Base-by-base conservation (phyloP, 2,329 filamentous ascomycete genomes). In the Mycosphaerelloides madeirae region DNA sequence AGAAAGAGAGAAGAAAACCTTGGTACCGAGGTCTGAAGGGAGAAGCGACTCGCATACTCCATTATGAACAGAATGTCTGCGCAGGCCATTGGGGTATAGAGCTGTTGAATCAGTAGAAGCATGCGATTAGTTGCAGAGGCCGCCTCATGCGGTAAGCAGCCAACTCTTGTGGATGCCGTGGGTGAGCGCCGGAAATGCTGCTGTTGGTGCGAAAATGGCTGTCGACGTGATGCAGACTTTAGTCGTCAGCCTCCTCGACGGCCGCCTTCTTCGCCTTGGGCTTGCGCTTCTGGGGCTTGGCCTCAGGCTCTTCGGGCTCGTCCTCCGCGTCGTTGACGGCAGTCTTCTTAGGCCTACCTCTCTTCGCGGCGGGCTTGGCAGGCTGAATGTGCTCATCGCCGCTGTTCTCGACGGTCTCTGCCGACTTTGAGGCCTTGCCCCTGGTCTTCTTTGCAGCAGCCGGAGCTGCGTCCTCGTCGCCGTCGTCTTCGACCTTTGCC, bases 321-420 rank as follows among this genome's bases (percentile, higher is more conserved):
- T 6, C 22, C 22, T 25, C 22, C 22, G 5, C 22, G 46, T 9
- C 55, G 54, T 3, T 55, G 56, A 32, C 43, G 11, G 44, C 47
- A n/a, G 52, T 51, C 43, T 59, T 59, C 56, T 63, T 65, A 33
- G 56, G 52, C 43, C 57, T 57, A 29, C 31, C 38, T 31, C 63
- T 67, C 49, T 66, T 66, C 14, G 56, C 57, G 25, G 65, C 62
- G 31, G 65, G 49, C 37, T 60, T 50, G n/a, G 48, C 41, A 16
- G 47, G 46, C 56, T 44, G 43, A 53, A 48, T 31, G 11, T 16
- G 14, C 11, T 53, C 43, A 31, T 53, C 48, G 9, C 50, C 53
- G 41, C 57, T 58, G 36, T 55, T 54, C 8, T 46, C 48, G 6
- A 59, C 50, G 50, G 70, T 70, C 57, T 72, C 71, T 16, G 33